Conservation (phyloP, 2,329 filamentous ascomycete species). For the Cercospora sp. region DNA sequence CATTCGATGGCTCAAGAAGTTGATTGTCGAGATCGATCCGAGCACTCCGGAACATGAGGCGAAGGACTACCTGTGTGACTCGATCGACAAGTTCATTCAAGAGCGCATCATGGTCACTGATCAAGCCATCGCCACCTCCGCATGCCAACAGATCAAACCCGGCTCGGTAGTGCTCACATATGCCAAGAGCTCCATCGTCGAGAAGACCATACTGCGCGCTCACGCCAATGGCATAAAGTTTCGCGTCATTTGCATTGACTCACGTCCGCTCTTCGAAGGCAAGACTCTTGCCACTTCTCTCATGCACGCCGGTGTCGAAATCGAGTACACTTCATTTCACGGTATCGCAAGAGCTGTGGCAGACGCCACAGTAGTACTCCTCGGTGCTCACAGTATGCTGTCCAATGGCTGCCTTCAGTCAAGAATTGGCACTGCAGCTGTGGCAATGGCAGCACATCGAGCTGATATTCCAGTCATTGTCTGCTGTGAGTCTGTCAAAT, state of each 20-base stretch:
- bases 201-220: conserved; percentile 75
- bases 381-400: conserved; percentile 93
- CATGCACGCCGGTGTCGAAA: conserved; percentile 67
- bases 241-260: conserved; percentile 81
- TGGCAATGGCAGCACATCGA: conserved; percentile 79
- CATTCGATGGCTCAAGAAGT: conserved; percentile 89
- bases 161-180: conserved; percentile 85
- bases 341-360: conserved; percentile 73
- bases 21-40: conserved; percentile 87
- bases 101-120: conserved; percentile 88
- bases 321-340: conserved; percentile 79
- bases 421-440: conserved; percentile 79
- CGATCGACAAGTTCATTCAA: conserved; percentile 85
- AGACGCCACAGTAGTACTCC: conserved; percentile 69
- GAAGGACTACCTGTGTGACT: conserved; percentile 73
- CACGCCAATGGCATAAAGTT: conserved; percentile 71
- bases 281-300: conserved; percentile 71
- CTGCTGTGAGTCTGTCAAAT: conserved; percentile 93
- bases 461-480: conserved; percentile 79
- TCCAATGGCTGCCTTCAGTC: conserved; percentile 91
- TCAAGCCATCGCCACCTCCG: conserved; percentile 77
- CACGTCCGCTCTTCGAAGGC: conserved; percentile 68
- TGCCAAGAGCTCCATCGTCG: conserved; percentile 81
- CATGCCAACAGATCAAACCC: conserved; percentile 71
- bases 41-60: conserved; percentile 78